phyloP scores from a whole-genome alignment of 2,329 filamentous ascomycete genomes.

The Claviceps spartinae region DNA sequence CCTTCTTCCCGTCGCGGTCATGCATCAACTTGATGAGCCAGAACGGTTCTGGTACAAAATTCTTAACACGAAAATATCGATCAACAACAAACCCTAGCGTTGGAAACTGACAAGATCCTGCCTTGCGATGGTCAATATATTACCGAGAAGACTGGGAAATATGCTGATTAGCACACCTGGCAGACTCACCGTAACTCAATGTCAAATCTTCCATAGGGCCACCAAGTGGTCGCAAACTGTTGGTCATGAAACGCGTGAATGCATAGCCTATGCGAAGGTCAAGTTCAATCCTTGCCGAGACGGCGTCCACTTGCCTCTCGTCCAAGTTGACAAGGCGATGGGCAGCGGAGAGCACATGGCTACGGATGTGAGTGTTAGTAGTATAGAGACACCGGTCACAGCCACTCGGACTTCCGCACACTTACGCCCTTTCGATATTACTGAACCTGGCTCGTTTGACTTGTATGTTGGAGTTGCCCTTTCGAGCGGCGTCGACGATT shows the following conservation, averaged over 20 bases:
- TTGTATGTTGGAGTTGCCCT: slow-evolving; percentile 59
- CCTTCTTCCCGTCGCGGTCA: slow-evolving; percentile 60
- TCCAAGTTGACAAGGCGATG: slow-evolving; percentile 65
- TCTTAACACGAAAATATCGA: slow-evolving; percentile 83
- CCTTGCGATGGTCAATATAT: neutral
- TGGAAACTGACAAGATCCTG: slow-evolving; percentile 91
- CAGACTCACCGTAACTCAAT: slow-evolving; percentile 62
- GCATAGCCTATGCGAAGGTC: slow-evolving; percentile 86
- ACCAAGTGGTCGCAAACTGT: slow-evolving; percentile 60
- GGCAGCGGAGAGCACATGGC: slow-evolving; percentile 77
- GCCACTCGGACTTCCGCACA: neutral
- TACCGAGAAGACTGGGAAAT: neutral
- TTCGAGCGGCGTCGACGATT: slow-evolving; percentile 66
- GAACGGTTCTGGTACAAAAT: slow-evolving; percentile 84
- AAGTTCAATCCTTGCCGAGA: slow-evolving; percentile 78
- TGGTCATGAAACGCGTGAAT: slow-evolving; percentile 79
- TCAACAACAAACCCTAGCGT: slow-evolving; percentile 96
- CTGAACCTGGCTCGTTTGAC: slow-evolving; percentile 85
- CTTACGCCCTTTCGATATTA: slow-evolving; percentile 83
- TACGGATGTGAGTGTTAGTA: slow-evolving; percentile 21
- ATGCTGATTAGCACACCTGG: neutral
- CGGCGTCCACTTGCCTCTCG: slow-evolving; percentile 74
- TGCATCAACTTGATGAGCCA: slow-evolving; percentile 86
- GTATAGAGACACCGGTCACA: slow-evolving; percentile 3
- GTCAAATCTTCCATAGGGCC: slow-evolving; percentile 49